These are phyloP conservation scores for Stipa capillata DNA, from an alignment of 176 grass and related monocot species.

Conservation along the genomic window DNA sequence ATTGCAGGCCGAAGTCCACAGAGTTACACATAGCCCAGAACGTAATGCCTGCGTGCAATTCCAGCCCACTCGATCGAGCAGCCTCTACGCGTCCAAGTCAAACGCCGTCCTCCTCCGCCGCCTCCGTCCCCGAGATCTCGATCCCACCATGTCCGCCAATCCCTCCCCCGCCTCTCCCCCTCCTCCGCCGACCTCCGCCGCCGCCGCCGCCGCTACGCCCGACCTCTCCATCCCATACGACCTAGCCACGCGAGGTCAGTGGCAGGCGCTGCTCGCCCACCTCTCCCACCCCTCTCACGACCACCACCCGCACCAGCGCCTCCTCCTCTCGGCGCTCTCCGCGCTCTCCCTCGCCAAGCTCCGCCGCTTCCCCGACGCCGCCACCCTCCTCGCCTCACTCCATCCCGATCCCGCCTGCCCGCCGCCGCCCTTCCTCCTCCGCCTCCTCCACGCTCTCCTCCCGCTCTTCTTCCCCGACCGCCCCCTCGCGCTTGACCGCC, in stretches of 20 bases:
- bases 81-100: background rate
- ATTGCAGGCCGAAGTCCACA: no score
- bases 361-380: conserved; percentile 68
- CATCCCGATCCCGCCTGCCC: conserved; percentile 49
- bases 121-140: background rate
- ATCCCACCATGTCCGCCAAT: no score
- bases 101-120: background rate
- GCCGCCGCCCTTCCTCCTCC: conserved; percentile 65
- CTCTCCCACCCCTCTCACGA: conserved; percentile 40
- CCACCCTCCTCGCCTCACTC: conserved; percentile 54
- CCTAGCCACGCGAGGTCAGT: conserved; percentile 78
- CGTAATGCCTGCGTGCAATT: no score
- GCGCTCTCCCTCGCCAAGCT: conserved; percentile 79
- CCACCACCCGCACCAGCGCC: conserved; percentile 48
- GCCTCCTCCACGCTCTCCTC: conserved; percentile 68
- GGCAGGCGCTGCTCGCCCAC: conserved; percentile 60
- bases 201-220: background rate
- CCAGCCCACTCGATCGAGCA: background rate
- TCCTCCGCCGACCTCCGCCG: no score
- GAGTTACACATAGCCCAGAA: no score
- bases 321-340: conserved; percentile 65
- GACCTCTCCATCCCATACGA: conserved; percentile 55
- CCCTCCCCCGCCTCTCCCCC: no score
- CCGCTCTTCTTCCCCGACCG: conserved; percentile 68
- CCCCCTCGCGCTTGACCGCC: conserved; percentile 67